Percentiles rank a stretch among this genome's conserved stretches.
These are phyloP conservation scores for Fusarium sp. DNA, from an alignment of 2,329 filamentous ascomycete genomes.

Conservation along the genomic window DNA sequence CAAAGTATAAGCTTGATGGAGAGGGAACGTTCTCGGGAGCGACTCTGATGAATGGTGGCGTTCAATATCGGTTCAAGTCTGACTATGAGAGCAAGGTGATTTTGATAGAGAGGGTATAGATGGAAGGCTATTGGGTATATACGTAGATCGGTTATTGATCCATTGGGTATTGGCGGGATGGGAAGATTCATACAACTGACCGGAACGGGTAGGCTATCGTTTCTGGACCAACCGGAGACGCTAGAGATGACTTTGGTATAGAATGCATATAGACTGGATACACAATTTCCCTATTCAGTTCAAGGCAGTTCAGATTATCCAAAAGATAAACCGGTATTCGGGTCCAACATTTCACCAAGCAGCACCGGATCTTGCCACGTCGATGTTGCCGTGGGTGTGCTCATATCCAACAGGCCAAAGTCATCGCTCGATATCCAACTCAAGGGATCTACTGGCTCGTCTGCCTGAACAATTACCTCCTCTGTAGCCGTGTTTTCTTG, in stretches of 20 bases:
- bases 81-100: conserved; percentile 71
- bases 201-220: background rate
- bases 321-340: background rate
- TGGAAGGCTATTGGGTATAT: background rate
- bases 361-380: conserved; percentile 11
- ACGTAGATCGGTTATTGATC: background rate
- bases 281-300: background rate
- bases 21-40: conserved; percentile 66
- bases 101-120: conserved; percentile 59
- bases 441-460: conserved; percentile 2
- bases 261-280: background rate
- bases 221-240: background rate
- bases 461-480: conserved; percentile 13
- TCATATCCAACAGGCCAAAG: conserved; percentile 27
- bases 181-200: background rate
- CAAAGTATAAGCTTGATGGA: conserved; percentile 66
- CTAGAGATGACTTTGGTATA: background rate
- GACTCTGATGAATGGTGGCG: conserved; percentile 72
- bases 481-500: conserved; percentile 10
- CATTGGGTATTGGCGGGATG: background rate
- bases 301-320: background rate
- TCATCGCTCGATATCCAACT: conserved; percentile 11
- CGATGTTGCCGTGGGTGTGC: conserved; percentile 9
- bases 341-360: conserved; percentile 9
- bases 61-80: conserved; percentile 63